These are phyloP conservation scores for Cyamopsis tetragonoloba DNA, from an alignment of 306 rosid species.

Conservation along the genomic window DNA sequence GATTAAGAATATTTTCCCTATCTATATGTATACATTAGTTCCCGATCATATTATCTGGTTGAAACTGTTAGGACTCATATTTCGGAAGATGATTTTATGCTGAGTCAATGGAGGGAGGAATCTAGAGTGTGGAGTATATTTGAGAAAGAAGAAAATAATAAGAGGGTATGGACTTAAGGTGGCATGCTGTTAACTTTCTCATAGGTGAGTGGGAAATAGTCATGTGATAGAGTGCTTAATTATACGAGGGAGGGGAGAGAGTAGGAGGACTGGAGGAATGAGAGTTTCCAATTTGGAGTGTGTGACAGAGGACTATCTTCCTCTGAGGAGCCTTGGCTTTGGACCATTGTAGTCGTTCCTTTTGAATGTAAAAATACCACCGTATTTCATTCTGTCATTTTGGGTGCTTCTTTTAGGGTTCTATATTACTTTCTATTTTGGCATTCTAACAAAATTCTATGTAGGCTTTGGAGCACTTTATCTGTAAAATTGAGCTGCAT, in stretches of 20 bases:
- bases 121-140: neutral
- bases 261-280: no score
- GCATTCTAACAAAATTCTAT: neutral
- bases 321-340: neutral
- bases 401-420: neutral
- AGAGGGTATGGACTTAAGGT: no score
- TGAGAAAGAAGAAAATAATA: neutral
- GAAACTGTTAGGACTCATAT: neutral
- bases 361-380: neutral
- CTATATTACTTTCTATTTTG: neutral
- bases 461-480: slow-evolving; percentile 17
- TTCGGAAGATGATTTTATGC: neutral
- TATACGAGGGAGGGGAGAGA: neutral
- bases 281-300: neutral
- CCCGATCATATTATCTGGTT: slow-evolving; percentile 17
- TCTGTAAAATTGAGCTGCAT: slow-evolving; percentile 12
- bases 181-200: neutral
- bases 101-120: neutral
- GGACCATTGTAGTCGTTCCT: neutral
- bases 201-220: neutral
- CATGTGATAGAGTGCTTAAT: neutral
- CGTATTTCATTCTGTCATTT: neutral
- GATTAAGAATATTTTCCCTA: neutral
- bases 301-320: neutral
- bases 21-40: neutral